Conservation (phyloP, 2,329 filamentous ascomycete genomes). For the Eurotiales sp. region DNA sequence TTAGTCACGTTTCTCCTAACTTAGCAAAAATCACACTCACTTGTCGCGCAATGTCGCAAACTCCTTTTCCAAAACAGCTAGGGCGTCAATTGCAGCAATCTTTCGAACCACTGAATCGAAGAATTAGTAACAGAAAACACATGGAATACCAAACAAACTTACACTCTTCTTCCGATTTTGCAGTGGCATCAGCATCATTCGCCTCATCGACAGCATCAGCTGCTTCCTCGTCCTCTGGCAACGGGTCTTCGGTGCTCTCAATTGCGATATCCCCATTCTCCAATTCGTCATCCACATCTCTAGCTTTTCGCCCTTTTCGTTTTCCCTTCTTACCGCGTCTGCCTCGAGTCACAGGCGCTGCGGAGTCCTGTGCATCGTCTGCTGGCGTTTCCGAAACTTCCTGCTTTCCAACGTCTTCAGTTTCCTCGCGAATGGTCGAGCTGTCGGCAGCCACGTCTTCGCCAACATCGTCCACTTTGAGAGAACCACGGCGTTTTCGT, state of each 20-base stretch:
- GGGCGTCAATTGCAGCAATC: constrained; percentile 72
- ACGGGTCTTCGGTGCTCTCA: constrained; percentile 44
- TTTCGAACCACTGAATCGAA: constrained; percentile 68
- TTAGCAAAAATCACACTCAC: constrained; percentile 30
- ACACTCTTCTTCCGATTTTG: constrained; percentile 53
- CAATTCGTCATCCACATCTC: constrained; percentile 36
- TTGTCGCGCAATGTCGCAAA: constrained; percentile 77
- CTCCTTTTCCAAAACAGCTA: constrained; percentile 78
- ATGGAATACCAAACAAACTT: constrained; percentile 27
- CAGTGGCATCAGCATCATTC: constrained; percentile 41
- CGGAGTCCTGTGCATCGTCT: constrained; percentile 31
- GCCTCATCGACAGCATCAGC: constrained; percentile 46
- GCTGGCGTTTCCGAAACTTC: constrained; percentile 26
- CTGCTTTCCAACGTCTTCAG: constrained; percentile 29
- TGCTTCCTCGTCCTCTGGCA: constrained; percentile 48
- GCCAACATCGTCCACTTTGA: constrained; percentile 32
- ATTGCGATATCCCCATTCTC: constrained; percentile 36
- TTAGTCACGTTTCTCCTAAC: neutral
- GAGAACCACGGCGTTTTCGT: constrained; percentile 39
- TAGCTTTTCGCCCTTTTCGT: constrained; percentile 41
- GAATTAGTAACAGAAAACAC: constrained; percentile 19
- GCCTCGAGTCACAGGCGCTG: constrained; percentile 30
- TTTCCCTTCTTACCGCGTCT: constrained; percentile 46
- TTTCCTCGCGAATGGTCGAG: constrained; percentile 31
- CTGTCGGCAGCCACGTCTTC: constrained; percentile 33